phyloP scores from a whole-genome alignment of 2,329 filamentous ascomycete species.

The Talaromyces marneffei region DNA sequence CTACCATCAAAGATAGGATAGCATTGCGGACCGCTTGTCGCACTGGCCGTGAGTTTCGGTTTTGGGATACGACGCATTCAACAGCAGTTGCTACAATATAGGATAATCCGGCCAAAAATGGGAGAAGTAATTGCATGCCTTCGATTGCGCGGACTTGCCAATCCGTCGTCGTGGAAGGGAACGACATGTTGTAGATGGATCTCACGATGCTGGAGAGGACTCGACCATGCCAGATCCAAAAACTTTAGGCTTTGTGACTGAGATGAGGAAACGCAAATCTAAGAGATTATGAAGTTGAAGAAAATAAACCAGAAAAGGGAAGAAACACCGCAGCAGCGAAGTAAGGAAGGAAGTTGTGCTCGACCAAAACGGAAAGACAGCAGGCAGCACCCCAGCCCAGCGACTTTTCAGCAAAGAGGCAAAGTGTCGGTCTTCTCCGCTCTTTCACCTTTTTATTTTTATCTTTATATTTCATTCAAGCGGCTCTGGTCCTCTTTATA shows the following conservation, averaged over 20 bases:
- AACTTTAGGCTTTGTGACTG: background rate
- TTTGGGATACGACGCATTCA: conserved; percentile 51
- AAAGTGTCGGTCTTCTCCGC: background rate
- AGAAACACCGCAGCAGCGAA: background rate
- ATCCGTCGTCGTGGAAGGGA: background rate
- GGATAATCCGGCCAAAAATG: conserved; percentile 31
- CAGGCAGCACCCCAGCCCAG: background rate
- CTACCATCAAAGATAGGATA: conserved; percentile 25
- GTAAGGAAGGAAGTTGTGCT: background rate
- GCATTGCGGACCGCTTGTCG: conserved; percentile 40
- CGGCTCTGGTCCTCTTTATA: background rate
- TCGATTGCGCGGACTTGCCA: conserved; percentile 1
- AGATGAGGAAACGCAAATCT: background rate
- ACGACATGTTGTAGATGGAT: background rate
- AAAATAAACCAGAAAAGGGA: background rate
- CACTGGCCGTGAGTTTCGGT: conserved; percentile 28
- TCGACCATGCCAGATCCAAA: background rate
- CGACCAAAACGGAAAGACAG: background rate
- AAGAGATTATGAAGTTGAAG: background rate
- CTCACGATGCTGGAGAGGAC: background rate
- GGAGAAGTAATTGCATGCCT: conserved; percentile 6
- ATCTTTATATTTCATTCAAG: background rate
- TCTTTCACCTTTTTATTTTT: background rate
- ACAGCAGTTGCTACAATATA: conserved; percentile 49
- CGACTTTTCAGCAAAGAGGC: background rate